Base-by-base conservation (phyloP, 2,329 filamentous ascomycete species). In the Mycosphaerella sp. region DNA sequence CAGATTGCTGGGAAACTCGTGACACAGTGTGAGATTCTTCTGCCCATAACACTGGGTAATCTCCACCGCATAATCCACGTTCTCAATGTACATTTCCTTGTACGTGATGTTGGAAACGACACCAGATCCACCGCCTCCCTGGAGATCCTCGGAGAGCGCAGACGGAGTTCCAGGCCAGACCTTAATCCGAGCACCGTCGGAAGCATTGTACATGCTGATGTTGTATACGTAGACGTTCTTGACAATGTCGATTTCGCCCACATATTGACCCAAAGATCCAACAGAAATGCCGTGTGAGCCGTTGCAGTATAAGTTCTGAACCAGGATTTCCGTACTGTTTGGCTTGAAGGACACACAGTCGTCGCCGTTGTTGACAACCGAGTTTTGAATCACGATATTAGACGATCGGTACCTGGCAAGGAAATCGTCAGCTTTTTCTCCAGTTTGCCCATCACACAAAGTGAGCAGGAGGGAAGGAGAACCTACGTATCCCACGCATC, bases 301-400 rank as follows among this genome's bases (percentile, higher is more conserved):
- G 60, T 83, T 84, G 68, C 84, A 87, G 53, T 73, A 69, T 3
- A 87, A 69, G 55, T 82, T 81, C 64, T 87, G 82, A 4, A 87
- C 77, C 3, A 87, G 66, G 6, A 87, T 79, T 56, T 85, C 77
- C 39, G 82, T 86, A 59, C 77, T 82, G 65, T 87, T 87, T 14
- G 84, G 84, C 68, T 87, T 87, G 75, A 87, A 87, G 0, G 82
- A 82, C 10, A 87, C 81, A 54, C 85, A 87, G 64, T 88, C 81
- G 63, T 86, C 83, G 32, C 79, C 80, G 59, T 85, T 85, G 64
- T 79, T 73, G 56, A 82, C 77, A 21, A 77, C 67, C 0, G 79
- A 85, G 63, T 86, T 79, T 61, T 86, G 82, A 32, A 87, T 85
- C 0, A 83, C 77, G 32, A 87, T 21, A 18, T 41, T 41, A 17